Evolutionary conservation across 139 green algal species (phyloP), one percentile per base, ranked within the genome.

Genomic region (Chlamydomonas sp.): DNA sequence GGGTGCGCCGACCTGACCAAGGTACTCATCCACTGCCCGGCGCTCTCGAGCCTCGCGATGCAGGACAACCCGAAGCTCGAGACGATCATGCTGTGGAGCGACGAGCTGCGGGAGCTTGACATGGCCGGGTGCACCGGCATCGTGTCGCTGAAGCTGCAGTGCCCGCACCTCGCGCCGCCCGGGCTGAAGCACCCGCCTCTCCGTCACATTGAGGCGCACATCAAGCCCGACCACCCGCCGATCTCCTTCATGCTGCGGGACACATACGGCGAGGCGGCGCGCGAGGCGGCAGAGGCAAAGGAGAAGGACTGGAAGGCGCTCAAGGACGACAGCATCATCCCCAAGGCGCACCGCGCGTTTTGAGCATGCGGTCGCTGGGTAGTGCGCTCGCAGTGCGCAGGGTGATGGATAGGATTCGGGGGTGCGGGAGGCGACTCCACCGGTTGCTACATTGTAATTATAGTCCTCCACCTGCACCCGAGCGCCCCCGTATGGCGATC

Each of bases 11-110:
- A 50, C 1, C 57, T 91, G 6, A 81, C 39, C 2, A 92, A 91
- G 86, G 83, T 91, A 57, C 70, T 93, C 47, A 76, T 93, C 6
- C 87, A 93, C 63, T 91, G 85, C 74, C 78, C 81, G 0, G 82
- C 81, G n/a, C 72, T 91, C 31, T 67, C 73, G 33, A 81, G 64
- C 2, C 47, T 92, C 10, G 36, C 31, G 8, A 70, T 88, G 33
- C 71, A 67, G 3, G 80, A 83, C 35, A 89, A 82, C 66, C 57
- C 67, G 4, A 62, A 73, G 33, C 67, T 93, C 33, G 78, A 88
- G 26, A 78, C 48, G 0, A 2, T 89, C 24, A 89, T 92, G 81
- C 69, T 92, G 3, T 90, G 85, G 84, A 88, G 77, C 34, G 84
- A 92, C 47, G 76, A 87, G 61, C 78, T 90, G 1, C 75, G 73